Evolutionary conservation across 2,329 filamentous ascomycete species (phyloP).

Genomic region (Xylariaceae sp.): DNA sequence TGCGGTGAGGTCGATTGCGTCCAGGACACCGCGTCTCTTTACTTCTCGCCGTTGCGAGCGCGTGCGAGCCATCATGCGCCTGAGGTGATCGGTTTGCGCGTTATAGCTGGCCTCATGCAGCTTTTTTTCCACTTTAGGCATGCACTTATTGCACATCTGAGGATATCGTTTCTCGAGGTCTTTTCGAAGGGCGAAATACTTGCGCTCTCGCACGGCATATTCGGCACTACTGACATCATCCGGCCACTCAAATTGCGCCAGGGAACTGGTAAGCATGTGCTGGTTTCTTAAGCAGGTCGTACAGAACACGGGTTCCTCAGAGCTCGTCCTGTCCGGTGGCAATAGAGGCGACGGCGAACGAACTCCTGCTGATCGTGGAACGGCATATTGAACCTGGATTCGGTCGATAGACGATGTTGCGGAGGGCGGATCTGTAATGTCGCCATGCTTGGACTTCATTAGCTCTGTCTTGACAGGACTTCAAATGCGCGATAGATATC

Average conservation of each 20-base stretch:
- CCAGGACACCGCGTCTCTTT: constrained; percentile 45
- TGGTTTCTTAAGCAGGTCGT: constrained; percentile 86
- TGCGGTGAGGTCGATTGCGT: constrained; percentile 47
- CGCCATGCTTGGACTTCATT: constrained; percentile 66
- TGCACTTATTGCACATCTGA: constrained; percentile 82
- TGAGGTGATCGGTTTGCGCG: constrained; percentile 79
- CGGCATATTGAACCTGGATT: constrained; percentile 50
- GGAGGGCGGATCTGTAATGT: constrained; percentile 84
- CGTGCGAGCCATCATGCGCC: constrained; percentile 72
- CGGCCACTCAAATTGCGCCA: constrained; percentile 80
- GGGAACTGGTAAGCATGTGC: constrained; percentile 71
- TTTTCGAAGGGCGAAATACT: constrained; percentile 70
- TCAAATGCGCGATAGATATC: constrained; percentile 11
- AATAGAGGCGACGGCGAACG: constrained; percentile 34
- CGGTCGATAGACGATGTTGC: constrained; percentile 53
- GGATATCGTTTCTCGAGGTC: constrained; percentile 83
- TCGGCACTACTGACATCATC: constrained; percentile 66
- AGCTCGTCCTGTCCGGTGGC: constrained; percentile 38
- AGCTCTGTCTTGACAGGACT: constrained; percentile 23
- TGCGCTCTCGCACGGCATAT: constrained; percentile 68
- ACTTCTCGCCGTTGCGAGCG: constrained; percentile 47
- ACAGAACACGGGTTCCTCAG: constrained; percentile 61
- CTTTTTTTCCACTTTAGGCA: constrained; percentile 69
- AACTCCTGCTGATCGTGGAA: constrained; percentile 41
- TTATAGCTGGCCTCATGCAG: constrained; percentile 75